Conservation (phyloP, 2,329 filamentous ascomycete genomes). For the Bretziella fagacearum region DNA sequence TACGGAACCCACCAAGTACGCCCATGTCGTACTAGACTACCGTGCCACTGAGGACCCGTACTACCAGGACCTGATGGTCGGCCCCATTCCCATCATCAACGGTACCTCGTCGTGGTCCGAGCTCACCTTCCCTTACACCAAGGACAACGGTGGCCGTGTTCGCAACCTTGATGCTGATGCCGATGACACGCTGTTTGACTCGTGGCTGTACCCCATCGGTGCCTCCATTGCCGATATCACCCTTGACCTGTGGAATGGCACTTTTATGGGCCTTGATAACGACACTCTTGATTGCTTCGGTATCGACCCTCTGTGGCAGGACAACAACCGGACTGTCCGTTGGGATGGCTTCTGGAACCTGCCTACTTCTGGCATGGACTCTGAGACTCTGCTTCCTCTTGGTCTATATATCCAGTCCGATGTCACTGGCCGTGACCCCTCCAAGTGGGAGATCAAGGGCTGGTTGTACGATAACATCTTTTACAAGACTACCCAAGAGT, state of each 20-base stretch:
- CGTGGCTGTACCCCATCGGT: conserved; percentile 14
- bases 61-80: conserved; percentile 32
- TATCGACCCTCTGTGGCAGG: conserved; percentile 24
- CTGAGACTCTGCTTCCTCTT: conserved; percentile 26
- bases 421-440: conserved; percentile 27
- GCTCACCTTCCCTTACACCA: conserved; percentile 29
- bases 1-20: conserved; percentile 25
- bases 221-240: conserved; percentile 31
- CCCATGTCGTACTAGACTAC: conserved; percentile 30
- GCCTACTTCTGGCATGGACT: conserved; percentile 21
- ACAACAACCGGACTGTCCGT: conserved; percentile 25
- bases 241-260: conserved; percentile 22
- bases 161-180: conserved; percentile 22
- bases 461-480: conserved; percentile 27
- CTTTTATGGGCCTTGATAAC: conserved; percentile 21
- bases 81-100: conserved; percentile 28
- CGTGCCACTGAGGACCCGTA: conserved; percentile 26
- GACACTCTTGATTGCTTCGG: conserved; percentile 21
- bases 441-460: conserved; percentile 26
- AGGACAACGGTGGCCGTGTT: conserved; percentile 23
- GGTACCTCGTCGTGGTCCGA: conserved; percentile 23
- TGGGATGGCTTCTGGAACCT: conserved; percentile 27
- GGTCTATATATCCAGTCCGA: conserved; percentile 30
- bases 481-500: conserved; percentile 21
- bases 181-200: conserved; percentile 21